phyloP scores from a whole-genome alignment of 2,329 filamentous ascomycete species.

The Paraphaeosphaeria sporulosa region DNA sequence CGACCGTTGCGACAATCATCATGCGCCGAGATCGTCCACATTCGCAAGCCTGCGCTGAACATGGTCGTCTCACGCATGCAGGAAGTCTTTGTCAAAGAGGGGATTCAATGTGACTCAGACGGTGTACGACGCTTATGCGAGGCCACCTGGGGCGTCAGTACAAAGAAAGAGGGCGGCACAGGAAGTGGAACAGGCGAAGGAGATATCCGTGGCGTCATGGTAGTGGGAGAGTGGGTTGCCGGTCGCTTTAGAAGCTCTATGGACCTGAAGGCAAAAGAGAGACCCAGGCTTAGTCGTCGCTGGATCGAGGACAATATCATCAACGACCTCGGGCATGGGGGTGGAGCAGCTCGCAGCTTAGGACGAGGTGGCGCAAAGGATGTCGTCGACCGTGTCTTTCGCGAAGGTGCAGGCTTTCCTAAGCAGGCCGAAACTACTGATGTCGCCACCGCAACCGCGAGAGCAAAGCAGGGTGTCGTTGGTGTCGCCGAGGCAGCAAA shows the following conservation, averaged over 20 bases:
- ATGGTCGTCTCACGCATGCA: slow-evolving; percentile 84
- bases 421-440: slow-evolving; percentile 60
- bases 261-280: slow-evolving; percentile 45
- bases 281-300: slow-evolving; percentile 68
- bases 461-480: slow-evolving; percentile 55
- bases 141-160: slow-evolving; percentile 80
- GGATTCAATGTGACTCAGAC: slow-evolving; percentile 86
- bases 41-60: slow-evolving; percentile 86
- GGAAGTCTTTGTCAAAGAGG: slow-evolving; percentile 85
- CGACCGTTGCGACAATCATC: slow-evolving; percentile 83
- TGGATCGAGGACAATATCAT: slow-evolving; percentile 80
- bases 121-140: slow-evolving; percentile 86
- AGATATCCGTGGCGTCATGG: slow-evolving; percentile 83
- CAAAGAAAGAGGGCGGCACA: slow-evolving; percentile 69
- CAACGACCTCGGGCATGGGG: slow-evolving; percentile 72
- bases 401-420: slow-evolving; percentile 79
- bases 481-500: slow-evolving; percentile 78
- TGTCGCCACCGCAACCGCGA: slow-evolving; percentile 62
- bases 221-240: slow-evolving; percentile 87
- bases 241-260: slow-evolving; percentile 66
- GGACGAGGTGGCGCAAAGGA: slow-evolving; percentile 77
- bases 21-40: slow-evolving; percentile 89
- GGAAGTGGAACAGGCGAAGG: slow-evolving; percentile 71
- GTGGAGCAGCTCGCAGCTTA: slow-evolving; percentile 73
- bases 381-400: slow-evolving; percentile 79